Percentiles rank a stretch among this genome's conserved stretches.
Conservation (phyloP, 2,329 filamentous ascomycete species). For the Cryphonectria naterciae region DNA sequence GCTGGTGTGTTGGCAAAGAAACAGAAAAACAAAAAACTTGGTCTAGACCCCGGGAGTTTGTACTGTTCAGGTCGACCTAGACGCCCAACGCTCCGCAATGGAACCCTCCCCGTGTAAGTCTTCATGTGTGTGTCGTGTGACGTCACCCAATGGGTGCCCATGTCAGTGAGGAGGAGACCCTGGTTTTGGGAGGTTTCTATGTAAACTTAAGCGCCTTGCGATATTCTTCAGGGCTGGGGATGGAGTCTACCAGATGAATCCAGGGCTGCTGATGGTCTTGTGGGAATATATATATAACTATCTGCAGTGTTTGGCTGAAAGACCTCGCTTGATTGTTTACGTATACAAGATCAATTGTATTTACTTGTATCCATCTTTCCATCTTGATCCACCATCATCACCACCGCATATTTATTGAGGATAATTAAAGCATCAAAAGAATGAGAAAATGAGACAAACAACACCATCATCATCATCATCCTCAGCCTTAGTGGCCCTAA, state of each 20-base stretch:
- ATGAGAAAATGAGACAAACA: neutral
- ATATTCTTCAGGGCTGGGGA: neutral
- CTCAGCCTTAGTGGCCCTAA: neutral
- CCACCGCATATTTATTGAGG: neutral
- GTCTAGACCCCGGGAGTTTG: conserved; percentile 1
- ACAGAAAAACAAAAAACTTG: neutral
- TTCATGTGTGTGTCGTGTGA: conserved; percentile 9
- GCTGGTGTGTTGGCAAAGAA: neutral
- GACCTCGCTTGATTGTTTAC: too few relatives aligned
- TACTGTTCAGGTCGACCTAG: neutral
- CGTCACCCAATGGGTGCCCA: conserved; percentile 10
- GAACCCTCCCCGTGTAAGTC: neutral
- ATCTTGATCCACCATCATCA: too few relatives aligned
- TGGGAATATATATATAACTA: neutral
- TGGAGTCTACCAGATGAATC: neutral
- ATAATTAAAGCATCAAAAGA: neutral
- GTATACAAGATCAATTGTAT: neutral
- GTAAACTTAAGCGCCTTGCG: neutral
- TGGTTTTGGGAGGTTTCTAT: neutral
- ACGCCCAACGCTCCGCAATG: neutral
- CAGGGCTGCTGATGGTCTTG: neutral
- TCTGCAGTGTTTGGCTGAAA: too few relatives aligned
- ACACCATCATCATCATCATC: neutral
- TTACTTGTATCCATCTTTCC: too few relatives aligned
- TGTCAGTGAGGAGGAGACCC: neutral